These are phyloP conservation scores for Pulveroboletus ravenelii DNA, from an alignment of 768 basidiomycete genomes.

Conservation along the genomic window DNA sequence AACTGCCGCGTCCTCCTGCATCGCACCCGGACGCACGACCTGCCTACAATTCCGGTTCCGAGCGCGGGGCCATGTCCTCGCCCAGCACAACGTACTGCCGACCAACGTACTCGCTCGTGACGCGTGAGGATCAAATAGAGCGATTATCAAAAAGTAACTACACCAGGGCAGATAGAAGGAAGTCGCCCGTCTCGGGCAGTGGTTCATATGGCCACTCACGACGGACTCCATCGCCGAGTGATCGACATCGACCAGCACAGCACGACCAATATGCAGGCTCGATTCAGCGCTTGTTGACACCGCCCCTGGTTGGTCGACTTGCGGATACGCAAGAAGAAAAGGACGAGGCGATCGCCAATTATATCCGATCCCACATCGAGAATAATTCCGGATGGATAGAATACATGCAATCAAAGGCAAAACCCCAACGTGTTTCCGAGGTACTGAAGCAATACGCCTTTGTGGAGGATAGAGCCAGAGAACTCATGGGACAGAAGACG, in stretches of 20 bases:
- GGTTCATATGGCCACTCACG: slow-evolving; percentile 18
- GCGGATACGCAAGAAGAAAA: slow-evolving; percentile 37
- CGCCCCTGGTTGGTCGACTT: slow-evolving; percentile 23
- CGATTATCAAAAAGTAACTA: slow-evolving; percentile 23
- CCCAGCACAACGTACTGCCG: background rate
- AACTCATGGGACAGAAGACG: slow-evolving; percentile 39
- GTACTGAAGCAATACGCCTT: slow-evolving; percentile 48
- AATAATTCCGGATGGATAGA: slow-evolving; percentile 41
- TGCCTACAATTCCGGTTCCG: slow-evolving; percentile 17
- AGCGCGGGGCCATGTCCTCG: slow-evolving; percentile 10
- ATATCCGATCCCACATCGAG: slow-evolving; percentile 42
- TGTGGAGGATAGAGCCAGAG: slow-evolving; percentile 46
- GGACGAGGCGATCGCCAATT: slow-evolving; percentile 39
- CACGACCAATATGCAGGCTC: background rate
- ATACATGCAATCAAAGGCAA: slow-evolving; percentile 43
- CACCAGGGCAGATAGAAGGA: slow-evolving; percentile 4
- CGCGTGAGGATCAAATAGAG: slow-evolving; percentile 28
- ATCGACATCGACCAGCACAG: background rate
- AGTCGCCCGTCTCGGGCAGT: slow-evolving; percentile 15
- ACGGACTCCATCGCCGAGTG: slow-evolving; percentile 5
- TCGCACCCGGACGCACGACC: slow-evolving; percentile 6
- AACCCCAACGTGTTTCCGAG: slow-evolving; percentile 37
- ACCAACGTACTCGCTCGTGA: slow-evolving; percentile 11
- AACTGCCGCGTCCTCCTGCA: slow-evolving; percentile 22
- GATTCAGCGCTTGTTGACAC: slow-evolving; percentile 13